Evolutionary conservation across 306 rosid species (phyloP).

Genomic region (Ammopiptanthus mongolicus): DNA sequence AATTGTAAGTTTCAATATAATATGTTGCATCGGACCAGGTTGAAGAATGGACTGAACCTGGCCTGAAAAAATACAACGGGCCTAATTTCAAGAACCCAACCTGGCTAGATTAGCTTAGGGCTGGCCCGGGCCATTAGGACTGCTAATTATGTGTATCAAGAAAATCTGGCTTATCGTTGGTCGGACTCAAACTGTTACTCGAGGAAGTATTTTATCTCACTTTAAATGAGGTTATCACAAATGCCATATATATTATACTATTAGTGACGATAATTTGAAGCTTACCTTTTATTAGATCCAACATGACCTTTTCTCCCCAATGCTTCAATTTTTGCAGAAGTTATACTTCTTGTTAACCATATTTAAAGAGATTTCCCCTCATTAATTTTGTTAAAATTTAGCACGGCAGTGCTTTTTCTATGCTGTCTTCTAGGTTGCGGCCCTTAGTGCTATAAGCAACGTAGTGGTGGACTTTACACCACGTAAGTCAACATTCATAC

Average conservation of each 20-base stretch:
- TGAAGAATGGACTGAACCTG: too few species aligned
- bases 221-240: not conserved
- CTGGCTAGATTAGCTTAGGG: too few species aligned
- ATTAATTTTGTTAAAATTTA: not conserved
- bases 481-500: conserved; percentile 47
- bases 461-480: conserved; percentile 68
- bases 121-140: too few species aligned
- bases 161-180: not conserved
- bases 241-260: conserved; percentile 1
- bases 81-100: too few species aligned
- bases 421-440: conserved; percentile 48
- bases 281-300: not conserved
- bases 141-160: not conserved
- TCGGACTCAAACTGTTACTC: not conserved
- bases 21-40: too few species aligned
- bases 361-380: not conserved
- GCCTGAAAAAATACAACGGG: too few species aligned
- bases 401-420: not conserved
- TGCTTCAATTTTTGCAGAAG: not conserved
- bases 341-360: not conserved
- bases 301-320: not conserved
- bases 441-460: conserved; percentile 55
- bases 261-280: not conserved
- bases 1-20: too few species aligned
- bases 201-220: not conserved